Evolutionary conservation across 2,329 filamentous ascomycete genomes (phyloP).

Genomic region (Botryotinia convoluta): DNA sequence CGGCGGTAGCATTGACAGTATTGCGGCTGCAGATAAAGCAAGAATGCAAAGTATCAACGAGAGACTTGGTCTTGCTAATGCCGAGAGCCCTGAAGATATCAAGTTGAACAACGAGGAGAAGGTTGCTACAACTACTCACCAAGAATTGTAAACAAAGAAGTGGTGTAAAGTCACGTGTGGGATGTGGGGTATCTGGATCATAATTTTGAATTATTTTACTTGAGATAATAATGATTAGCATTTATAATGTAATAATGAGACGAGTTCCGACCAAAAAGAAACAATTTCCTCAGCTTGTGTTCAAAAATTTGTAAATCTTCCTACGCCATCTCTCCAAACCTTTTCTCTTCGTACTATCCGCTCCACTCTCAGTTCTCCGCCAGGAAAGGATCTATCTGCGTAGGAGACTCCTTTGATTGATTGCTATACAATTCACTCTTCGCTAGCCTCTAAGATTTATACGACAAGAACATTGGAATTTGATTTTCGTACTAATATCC

Average conservation of each 20-base stretch:
- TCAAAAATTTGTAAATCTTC: too few relatives aligned
- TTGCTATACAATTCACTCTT: too few relatives aligned
- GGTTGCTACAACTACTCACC: slow-evolving; percentile 3
- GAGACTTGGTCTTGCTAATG: slow-evolving; percentile 30
- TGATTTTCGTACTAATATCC: too few relatives aligned
- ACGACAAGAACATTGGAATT: too few relatives aligned
- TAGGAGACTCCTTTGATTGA: not conserved
- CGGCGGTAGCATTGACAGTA: slow-evolving; percentile 31
- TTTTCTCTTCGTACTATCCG: not conserved
- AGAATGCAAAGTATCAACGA: slow-evolving; percentile 33
- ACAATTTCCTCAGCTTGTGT: rapidly evolving
- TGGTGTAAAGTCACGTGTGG: not conserved
- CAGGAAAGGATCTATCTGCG: not conserved
- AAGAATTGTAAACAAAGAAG: not conserved
- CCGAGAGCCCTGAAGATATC: slow-evolving; percentile 34
- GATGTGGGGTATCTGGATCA: too few relatives aligned
- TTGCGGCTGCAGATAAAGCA: slow-evolving; percentile 39
- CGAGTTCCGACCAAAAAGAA: not conserved
- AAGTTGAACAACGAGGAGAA: slow-evolving; percentile 15
- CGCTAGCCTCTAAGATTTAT: too few relatives aligned
- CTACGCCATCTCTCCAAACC: too few relatives aligned
- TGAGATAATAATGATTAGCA: not conserved
- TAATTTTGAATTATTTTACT: not conserved
- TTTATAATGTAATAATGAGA: not conserved
- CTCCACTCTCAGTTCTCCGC: not conserved